Base-by-base conservation (phyloP, 164 flowering plant genomes). In the Umbilicus rupestris region DNA sequence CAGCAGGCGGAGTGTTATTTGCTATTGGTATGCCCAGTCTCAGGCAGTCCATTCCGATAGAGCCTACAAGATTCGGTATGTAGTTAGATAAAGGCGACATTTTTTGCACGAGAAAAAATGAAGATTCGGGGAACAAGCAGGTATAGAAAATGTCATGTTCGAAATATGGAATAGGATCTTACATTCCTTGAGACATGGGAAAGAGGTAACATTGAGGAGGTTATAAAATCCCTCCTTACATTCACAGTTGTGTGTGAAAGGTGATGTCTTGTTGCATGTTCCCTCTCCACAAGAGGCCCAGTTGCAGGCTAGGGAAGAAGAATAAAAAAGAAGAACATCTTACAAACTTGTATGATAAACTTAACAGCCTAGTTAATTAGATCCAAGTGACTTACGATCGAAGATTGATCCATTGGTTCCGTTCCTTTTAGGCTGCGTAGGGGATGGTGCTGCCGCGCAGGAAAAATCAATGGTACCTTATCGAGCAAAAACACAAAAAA, bases 191-290 rank as follows among this genome's bases (percentile, higher is more conserved):
- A 50, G 57, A 12, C 57, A 50, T 9, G 57, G 57, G 57, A 50
- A 50, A 50, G 57, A 20, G 57, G 57, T 50, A 12, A 50, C 57
- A 22, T 55, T 55, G 33, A 55, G 60, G 19, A 55, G 31, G 60
- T 55, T 55, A 29, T 33, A 14, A n/a, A 28, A 55, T 28, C 60
- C 60, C 10, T 55, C 33, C 33, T 55, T 55, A 30, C 60, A 55
- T 55, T 12, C 12, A 14, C 60, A 55, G 19, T 55, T 30, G 33
- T 55, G 60, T 55, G 33, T 26, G 33, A 28, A 55, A 11, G 19
- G 33, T 28, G 60, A 55, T 28, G 33, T 55, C 60, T 28, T 55
- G 33, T 55, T 28, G 60, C 60, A 55, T 3, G 60, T 26, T 26
- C 33, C 33, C 35, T 55, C 60, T 50, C 60, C 33, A 30, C 45